phyloP scores from a whole-genome alignment of 2,329 filamentous ascomycete species.

The Bimuria novae-zelandiae region DNA sequence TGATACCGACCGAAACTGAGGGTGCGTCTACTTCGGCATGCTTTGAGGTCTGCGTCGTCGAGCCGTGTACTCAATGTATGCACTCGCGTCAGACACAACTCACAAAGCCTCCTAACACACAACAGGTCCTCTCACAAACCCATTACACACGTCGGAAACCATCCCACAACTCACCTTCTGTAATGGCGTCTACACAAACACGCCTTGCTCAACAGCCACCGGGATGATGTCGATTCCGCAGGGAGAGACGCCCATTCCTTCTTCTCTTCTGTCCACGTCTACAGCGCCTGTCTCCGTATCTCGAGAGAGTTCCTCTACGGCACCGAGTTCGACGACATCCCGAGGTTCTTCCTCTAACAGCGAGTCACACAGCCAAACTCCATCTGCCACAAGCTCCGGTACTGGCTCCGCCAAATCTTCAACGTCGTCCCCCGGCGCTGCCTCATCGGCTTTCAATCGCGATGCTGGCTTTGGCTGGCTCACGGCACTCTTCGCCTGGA shows the following conservation, averaged over 20 bases:
- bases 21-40: slow-evolving; percentile 22
- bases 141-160: slow-evolving; percentile 1
- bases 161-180: slow-evolving; percentile 9
- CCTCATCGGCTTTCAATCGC: slow-evolving; percentile 13
- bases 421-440: slow-evolving; percentile 24
- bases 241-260: slow-evolving; percentile 10
- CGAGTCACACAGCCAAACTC: not conserved
- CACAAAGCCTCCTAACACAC: slow-evolving; percentile 4
- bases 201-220: not conserved
- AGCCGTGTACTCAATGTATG: slow-evolving; percentile 35
- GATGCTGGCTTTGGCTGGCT: slow-evolving; percentile 22
- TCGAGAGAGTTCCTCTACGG: not conserved
- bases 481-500: slow-evolving; percentile 29
- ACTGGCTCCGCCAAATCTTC: slow-evolving; percentile 18
- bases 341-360: not conserved
- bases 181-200: slow-evolving; percentile 3
- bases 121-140: slow-evolving; percentile 7
- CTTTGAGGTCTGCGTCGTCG: slow-evolving; percentile 32
- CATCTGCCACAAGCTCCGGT: not conserved
- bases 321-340: not conserved
- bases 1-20: slow-evolving; percentile 12
- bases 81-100: not conserved
- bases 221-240: slow-evolving; percentile 9
- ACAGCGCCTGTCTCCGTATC: not conserved
- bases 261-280: not conserved